Percentiles rank a stretch among this genome's conserved stretches.
Conservation (phyloP, 129 eudicot genomes). For the Artemisia annua region DNA sequence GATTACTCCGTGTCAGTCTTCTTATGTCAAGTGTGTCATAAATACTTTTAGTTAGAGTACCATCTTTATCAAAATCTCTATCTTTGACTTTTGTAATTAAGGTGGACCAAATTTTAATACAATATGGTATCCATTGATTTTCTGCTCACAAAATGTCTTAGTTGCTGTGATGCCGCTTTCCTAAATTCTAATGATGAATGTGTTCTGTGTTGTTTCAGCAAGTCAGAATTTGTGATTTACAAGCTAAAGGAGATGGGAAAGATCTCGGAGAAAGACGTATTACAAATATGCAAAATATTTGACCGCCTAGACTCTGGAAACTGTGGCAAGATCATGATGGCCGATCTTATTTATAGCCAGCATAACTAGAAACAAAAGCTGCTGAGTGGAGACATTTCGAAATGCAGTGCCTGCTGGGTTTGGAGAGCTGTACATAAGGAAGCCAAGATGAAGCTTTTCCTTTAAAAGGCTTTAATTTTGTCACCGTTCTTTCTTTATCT, state of each 20-base stretch:
- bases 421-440: slow-evolving; percentile 11
- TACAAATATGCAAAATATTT: slow-evolving; percentile 68
- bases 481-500: not conserved
- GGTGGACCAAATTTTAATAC: not conserved
- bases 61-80: too few relatives aligned
- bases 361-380: slow-evolving; percentile 13
- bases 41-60: too few relatives aligned
- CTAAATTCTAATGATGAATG: slow-evolving; percentile 1
- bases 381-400: slow-evolving; percentile 1
- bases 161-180: not conserved
- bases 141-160: not conserved
- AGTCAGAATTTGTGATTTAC: slow-evolving; percentile 82
- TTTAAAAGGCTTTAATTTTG: not conserved
- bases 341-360: slow-evolving; percentile 61
- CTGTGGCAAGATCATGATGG: slow-evolving; percentile 74
- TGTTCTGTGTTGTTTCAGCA: slow-evolving; percentile 41
- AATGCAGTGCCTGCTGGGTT: slow-evolving; percentile 5
- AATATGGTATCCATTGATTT: not conserved
- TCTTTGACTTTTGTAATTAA: not conserved
- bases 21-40: too few relatives aligned
- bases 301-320: slow-evolving; percentile 67
- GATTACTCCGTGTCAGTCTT: too few relatives aligned
- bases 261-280: slow-evolving; percentile 71
- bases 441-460: not conserved
- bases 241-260: slow-evolving; percentile 90